These are phyloP conservation scores for Hypomontagnella monticulosa DNA, from an alignment of 495 filamentous ascomycete species.

Conservation along the genomic window DNA sequence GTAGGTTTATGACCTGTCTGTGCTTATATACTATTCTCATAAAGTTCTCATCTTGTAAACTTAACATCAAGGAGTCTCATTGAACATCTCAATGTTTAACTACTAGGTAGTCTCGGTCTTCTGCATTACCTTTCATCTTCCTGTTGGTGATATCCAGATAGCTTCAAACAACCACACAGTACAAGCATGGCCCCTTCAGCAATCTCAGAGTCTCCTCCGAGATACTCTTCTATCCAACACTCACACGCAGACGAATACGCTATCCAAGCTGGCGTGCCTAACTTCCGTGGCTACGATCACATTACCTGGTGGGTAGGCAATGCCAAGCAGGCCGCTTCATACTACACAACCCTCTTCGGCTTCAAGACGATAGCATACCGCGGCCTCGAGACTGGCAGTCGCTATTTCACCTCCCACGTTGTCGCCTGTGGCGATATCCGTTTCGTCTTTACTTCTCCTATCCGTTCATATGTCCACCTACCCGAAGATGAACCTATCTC, in stretches of 20 bases:
- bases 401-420: conserved; percentile 80
- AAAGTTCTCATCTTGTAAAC: conserved; percentile 1
- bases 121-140: neutral
- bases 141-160: neutral
- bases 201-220: conserved; percentile 63
- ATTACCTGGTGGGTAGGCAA: conserved; percentile 95
- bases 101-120: too few relatives aligned
- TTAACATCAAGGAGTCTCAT: neutral
- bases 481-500: conserved; percentile 61
- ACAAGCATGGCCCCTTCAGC: conserved; percentile 76
- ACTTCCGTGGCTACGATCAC: conserved; percentile 86
- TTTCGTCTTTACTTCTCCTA: conserved; percentile 85
- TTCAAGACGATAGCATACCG: conserved; percentile 83
- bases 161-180: neutral
- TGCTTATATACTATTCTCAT: neutral
- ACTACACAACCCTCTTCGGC: conserved; percentile 85
- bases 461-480: conserved; percentile 68
- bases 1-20: neutral
- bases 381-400: conserved; percentile 86
- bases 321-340: conserved; percentile 89
- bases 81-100: neutral
- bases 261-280: conserved; percentile 55
- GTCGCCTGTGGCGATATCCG: conserved; percentile 78
- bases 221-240: too few relatives aligned
- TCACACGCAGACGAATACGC: conserved; percentile 52